These are phyloP conservation scores for Fraxinus nigra DNA, from an alignment of 305 asterid species.

Conservation along the genomic window DNA sequence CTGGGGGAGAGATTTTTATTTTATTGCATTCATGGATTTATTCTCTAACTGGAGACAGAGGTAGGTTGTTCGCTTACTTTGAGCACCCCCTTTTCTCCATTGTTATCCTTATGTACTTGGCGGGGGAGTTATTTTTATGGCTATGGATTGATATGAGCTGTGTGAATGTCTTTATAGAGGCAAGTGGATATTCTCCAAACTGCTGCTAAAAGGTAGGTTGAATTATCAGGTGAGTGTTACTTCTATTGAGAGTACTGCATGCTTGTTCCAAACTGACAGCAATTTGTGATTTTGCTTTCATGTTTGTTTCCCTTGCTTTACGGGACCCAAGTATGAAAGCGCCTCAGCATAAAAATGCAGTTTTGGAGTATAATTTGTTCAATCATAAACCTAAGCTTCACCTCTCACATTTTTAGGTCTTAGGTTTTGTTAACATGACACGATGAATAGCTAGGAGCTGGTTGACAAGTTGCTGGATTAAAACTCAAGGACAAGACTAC, in stretches of 20 bases:
- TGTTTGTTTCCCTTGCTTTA: constrained; percentile 16
- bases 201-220: constrained; percentile 90
- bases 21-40: constrained; percentile 63
- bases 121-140: constrained; percentile 38
- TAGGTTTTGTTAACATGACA: not conserved
- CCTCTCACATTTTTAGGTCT: not conserved
- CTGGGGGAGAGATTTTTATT: constrained; percentile 63
- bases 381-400: not conserved
- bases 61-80: constrained; percentile 75
- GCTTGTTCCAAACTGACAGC: constrained; percentile 1
- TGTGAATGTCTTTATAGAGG: constrained; percentile 86
- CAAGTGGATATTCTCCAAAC: constrained; percentile 83
- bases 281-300: constrained; percentile 24
- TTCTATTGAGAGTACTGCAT: constrained; percentile 27
- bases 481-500: not conserved
- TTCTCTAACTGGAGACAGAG: constrained; percentile 78
- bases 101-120: constrained; percentile 40
- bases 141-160: constrained; percentile 67
- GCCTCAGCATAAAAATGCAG: not conserved
- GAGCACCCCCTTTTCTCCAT: constrained; percentile 57
- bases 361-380: not conserved
- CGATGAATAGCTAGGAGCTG: not conserved
- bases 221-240: constrained; percentile 97
- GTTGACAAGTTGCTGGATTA: not conserved
- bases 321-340: not conserved